phyloP scores from a whole-genome alignment of 2,329 filamentous ascomycete genomes.

The Monosporascus sp. region DNA sequence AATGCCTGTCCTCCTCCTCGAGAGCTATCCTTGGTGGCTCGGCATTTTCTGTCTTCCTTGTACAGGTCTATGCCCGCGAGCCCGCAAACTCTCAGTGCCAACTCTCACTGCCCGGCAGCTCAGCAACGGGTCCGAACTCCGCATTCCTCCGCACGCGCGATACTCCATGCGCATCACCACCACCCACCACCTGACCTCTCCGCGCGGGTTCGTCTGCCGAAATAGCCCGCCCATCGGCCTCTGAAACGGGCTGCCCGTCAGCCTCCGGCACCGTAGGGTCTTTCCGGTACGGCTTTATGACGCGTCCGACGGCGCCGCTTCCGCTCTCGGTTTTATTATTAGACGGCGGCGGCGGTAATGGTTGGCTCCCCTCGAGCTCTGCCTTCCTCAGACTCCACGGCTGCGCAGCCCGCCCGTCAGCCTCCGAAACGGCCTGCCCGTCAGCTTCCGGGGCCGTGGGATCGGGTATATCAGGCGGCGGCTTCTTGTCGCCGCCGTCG shows the following conservation, averaged over 20 bases:
- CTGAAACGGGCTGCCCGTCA: not conserved
- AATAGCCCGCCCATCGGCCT: not conserved
- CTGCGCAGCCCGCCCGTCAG: conserved; percentile 5
- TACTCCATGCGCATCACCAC: not conserved
- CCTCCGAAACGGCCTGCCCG: conserved; percentile 5
- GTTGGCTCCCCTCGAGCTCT: conserved; percentile 1
- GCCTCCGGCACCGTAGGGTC: not conserved
- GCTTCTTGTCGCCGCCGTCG: not conserved
- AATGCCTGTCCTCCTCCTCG: too few species aligned
- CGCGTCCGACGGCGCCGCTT: not conserved
- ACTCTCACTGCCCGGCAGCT: conserved; percentile 1
- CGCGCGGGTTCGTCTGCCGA: too few species aligned
- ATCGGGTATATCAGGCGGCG: not conserved
- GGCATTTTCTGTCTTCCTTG: too few species aligned
- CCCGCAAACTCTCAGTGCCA: too few species aligned
- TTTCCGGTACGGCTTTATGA: conserved; percentile 1
- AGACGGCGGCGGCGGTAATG: not conserved
- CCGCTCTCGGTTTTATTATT: not conserved
- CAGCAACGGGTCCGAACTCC: not conserved
- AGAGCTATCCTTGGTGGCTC: too few species aligned
- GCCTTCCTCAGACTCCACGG: conserved; percentile 5
- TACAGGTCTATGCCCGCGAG: too few species aligned
- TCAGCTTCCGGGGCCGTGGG: conserved; percentile 2
- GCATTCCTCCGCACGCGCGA: not conserved
- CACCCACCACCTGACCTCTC: not conserved